phyloP scores from a whole-genome alignment of 208 protist species.

The Crithidia sp. region DNA sequence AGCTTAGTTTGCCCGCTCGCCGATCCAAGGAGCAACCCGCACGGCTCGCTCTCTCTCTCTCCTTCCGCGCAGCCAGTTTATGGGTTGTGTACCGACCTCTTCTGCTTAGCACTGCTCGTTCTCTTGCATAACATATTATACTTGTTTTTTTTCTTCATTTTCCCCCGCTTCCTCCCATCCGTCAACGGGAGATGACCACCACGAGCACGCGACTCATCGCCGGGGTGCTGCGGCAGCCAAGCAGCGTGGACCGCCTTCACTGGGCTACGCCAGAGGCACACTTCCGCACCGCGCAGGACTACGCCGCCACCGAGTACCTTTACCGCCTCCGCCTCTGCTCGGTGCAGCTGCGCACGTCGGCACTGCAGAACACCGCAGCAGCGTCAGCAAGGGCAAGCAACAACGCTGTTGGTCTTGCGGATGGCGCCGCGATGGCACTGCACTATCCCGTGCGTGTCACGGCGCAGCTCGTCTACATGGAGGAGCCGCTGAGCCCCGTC shows the following conservation, averaged over 20 bases:
- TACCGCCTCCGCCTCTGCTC: conserved; percentile 32
- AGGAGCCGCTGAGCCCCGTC: conserved; percentile 58
- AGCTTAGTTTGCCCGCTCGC: no score
- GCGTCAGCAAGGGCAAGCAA: no score
- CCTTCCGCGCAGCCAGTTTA: no score
- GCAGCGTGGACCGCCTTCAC: conserved; percentile 14
- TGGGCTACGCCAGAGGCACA: conserved; percentile 19
- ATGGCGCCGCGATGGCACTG: neutral
- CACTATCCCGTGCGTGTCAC: conserved; percentile 44
- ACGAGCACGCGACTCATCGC: conserved; percentile 29
- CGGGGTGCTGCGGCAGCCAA: conserved; percentile 16
- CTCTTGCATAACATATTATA: no score
- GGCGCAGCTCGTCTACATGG: conserved; percentile 64
- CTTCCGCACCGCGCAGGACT: conserved; percentile 36
- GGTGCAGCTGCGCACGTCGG: conserved; percentile 11
- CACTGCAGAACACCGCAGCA: neutral
- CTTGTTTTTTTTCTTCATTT: no score
- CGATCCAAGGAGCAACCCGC: no score
- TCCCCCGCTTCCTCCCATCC: no score
- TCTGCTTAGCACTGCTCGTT: no score
- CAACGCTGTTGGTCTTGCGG: no score
- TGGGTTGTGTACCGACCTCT: no score
- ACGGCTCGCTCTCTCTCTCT: no score
- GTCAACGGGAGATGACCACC: conserved; percentile 17
- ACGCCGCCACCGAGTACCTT: conserved; percentile 30